A percentile compares a stretch with the other conserved stretches of the same genome.
Conservation (phyloP, 108 stramenopile genomes). For the Fistulifera pelliculosa region DNA sequence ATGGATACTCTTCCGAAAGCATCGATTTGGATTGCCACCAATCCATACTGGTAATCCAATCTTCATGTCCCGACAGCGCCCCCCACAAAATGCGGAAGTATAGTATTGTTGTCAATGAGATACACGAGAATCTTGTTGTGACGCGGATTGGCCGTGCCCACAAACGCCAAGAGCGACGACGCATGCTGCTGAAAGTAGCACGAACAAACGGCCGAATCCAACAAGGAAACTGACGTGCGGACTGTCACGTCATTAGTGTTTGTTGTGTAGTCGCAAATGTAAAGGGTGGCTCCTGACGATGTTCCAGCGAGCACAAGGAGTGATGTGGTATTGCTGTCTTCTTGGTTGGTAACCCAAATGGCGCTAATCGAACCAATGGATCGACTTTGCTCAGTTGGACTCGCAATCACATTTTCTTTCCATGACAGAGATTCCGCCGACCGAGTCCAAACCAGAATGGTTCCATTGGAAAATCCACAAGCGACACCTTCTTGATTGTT, state of each 20-base stretch:
- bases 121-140: constrained; percentile 75
- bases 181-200: background rate
- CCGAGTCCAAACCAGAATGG: constrained; percentile 41
- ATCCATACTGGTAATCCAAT: constrained; percentile 78
- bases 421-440: background rate
- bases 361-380: constrained; percentile 36
- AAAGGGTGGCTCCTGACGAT: constrained; percentile 24
- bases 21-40: constrained; percentile 18
- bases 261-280: constrained; percentile 1
- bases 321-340: too few relatives aligned
- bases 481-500: constrained; percentile 16
- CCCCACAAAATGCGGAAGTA: constrained; percentile 8
- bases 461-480: constrained; percentile 75
- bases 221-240: constrained; percentile 2
- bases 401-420: constrained; percentile 7
- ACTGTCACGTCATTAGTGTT: constrained; percentile 8
- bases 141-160: constrained; percentile 65
- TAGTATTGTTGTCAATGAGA: background rate
- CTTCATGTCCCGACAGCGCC: constrained; percentile 65
- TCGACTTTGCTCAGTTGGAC: constrained; percentile 18
- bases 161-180: constrained; percentile 29
- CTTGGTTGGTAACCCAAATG: background rate
- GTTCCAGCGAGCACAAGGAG: constrained; percentile 13
- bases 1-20: background rate
- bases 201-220: background rate